A percentile compares a stretch with the other conserved stretches of the same genome.
Conservation (phyloP, 2,329 filamentous ascomycete species). For the Fusarium zealandicum region DNA sequence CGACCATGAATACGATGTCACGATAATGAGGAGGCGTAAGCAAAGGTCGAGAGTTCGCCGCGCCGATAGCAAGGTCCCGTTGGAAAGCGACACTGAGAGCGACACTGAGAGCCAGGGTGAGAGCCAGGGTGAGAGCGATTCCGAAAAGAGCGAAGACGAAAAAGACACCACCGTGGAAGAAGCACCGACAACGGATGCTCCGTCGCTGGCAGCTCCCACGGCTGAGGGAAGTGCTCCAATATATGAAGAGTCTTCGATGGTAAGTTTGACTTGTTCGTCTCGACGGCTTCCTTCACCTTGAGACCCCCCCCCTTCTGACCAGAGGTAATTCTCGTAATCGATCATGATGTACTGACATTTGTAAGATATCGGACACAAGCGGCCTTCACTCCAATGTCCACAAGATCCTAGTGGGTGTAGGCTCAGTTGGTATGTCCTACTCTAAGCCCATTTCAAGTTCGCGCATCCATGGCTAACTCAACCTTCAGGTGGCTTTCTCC, state of each 20-base stretch:
- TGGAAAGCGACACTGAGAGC: slow-evolving; percentile 10
- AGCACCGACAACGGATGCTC: slow-evolving; percentile 1
- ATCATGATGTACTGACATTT: slow-evolving; percentile 9
- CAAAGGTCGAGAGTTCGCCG: slow-evolving; percentile 15
- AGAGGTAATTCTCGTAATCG: no score
- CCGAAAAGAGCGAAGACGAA: slow-evolving; percentile 3
- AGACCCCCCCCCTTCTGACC: neutral
- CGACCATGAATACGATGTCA: slow-evolving; percentile 32
- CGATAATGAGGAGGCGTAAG: slow-evolving; percentile 25
- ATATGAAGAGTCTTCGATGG: slow-evolving; percentile 20
- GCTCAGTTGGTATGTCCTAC: slow-evolving; percentile 34
- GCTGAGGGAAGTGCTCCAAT: slow-evolving; percentile 18
- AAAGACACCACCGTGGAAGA: slow-evolving; percentile 4
- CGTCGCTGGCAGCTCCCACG: slow-evolving; percentile 19
- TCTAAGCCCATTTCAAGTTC: neutral
- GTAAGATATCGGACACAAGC: slow-evolving; percentile 20
- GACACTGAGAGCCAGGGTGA: slow-evolving; percentile 10
- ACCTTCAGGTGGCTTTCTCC: slow-evolving; percentile 28
- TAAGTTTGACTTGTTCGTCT: slow-evolving; percentile 21
- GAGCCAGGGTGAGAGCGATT: slow-evolving; percentile 10
- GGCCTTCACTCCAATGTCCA: slow-evolving; percentile 34
- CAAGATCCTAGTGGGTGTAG: slow-evolving; percentile 37
- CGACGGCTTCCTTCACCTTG: neutral
- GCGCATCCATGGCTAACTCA: slow-evolving; percentile 6
- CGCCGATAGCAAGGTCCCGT: slow-evolving; percentile 1